These are phyloP conservation scores for Coniosporium apollinis DNA, from an alignment of 495 filamentous ascomycete species.

Conservation along the genomic window DNA sequence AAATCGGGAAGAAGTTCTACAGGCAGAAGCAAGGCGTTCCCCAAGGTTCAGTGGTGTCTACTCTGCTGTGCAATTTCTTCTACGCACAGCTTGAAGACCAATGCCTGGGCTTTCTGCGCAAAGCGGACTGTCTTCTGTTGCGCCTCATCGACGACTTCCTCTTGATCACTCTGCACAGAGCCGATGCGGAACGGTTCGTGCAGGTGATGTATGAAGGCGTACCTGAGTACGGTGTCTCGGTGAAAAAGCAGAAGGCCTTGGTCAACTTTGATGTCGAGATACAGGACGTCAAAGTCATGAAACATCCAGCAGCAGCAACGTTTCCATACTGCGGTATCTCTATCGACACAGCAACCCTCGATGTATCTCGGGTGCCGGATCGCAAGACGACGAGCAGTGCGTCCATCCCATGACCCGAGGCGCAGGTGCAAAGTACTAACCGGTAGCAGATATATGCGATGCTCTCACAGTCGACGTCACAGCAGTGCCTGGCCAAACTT, in stretches of 20 bases:
- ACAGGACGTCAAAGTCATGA: slow-evolving; percentile 35
- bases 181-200: slow-evolving; percentile 53
- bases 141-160: slow-evolving; percentile 86
- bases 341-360: slow-evolving; percentile 62
- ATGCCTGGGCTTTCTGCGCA: slow-evolving; percentile 46
- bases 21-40: slow-evolving; percentile 80
- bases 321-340: slow-evolving; percentile 83
- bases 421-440: too few species aligned
- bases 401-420: slow-evolving; percentile 7
- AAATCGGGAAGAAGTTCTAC: slow-evolving; percentile 78
- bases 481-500: slow-evolving; percentile 49
- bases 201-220: slow-evolving; percentile 63
- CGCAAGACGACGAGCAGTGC: slow-evolving; percentile 30
- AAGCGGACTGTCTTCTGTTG: slow-evolving; percentile 47
- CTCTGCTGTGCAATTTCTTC: slow-evolving; percentile 80
- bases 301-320: slow-evolving; percentile 25
- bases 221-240: slow-evolving; percentile 59
- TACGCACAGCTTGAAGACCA: slow-evolving; percentile 70
- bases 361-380: slow-evolving; percentile 48
- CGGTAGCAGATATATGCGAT: slow-evolving; percentile 31
- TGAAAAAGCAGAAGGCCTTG: slow-evolving; percentile 66
- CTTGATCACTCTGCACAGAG: slow-evolving; percentile 54
- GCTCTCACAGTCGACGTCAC: slow-evolving; percentile 63
- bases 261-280: slow-evolving; percentile 63
- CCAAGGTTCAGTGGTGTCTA: slow-evolving; percentile 79